Conservation (phyloP, 2,329 filamentous ascomycete species). For the Arthroderma uncinatum region DNA sequence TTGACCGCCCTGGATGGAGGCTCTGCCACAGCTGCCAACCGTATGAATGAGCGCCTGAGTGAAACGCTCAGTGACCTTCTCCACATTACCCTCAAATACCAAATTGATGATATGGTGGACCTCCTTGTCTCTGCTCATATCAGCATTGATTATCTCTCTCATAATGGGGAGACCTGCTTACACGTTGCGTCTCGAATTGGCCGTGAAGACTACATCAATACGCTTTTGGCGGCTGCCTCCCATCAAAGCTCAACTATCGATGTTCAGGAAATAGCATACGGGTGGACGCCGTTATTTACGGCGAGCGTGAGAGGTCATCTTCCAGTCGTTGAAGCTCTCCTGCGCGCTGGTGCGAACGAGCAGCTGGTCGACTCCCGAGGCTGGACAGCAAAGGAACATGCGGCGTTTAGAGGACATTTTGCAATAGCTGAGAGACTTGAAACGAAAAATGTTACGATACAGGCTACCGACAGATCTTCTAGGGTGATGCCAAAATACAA, state of each 20-base stretch:
- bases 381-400: slow-evolving; percentile 29
- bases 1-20: slow-evolving; percentile 5
- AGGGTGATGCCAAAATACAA: too few species aligned
- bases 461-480: not conserved
- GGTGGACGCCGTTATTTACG: slow-evolving; percentile 28
- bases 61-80: slow-evolving; percentile 7
- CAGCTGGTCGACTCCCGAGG: slow-evolving; percentile 20
- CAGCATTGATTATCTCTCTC: slow-evolving; percentile 10
- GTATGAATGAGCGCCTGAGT: not conserved
- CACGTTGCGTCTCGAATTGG: slow-evolving; percentile 20
- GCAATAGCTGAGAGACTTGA: slow-evolving; percentile 17
- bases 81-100: slow-evolving; percentile 10
- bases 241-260: slow-evolving; percentile 13
- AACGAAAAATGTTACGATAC: not conserved
- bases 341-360: slow-evolving; percentile 21
- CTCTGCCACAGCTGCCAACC: not conserved
- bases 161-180: slow-evolving; percentile 18
- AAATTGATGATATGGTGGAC: slow-evolving; percentile 13
- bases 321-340: slow-evolving; percentile 19
- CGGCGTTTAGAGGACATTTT: slow-evolving; percentile 27
- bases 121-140: slow-evolving; percentile 9
- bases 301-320: slow-evolving; percentile 22
- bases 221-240: not conserved
- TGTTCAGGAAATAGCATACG: slow-evolving; percentile 15
- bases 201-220: slow-evolving; percentile 13